Conservation (phyloP, 2,329 filamentous ascomycete species). For the Penicillium polonicum region DNA sequence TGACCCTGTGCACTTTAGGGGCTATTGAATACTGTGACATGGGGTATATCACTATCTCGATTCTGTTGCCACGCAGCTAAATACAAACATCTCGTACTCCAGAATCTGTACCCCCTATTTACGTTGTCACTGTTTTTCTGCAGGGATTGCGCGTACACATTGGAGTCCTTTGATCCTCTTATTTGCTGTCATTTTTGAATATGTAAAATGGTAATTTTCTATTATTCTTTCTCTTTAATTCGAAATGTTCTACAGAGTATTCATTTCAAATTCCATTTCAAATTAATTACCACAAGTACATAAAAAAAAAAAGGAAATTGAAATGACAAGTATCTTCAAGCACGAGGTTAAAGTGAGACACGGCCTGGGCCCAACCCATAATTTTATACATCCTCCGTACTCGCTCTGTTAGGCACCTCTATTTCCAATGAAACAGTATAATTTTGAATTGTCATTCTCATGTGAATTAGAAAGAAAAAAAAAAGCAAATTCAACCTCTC, state of each 20-base stretch:
- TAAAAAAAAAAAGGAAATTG: neutral
- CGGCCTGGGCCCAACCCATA: neutral
- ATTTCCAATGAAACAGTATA: neutral
- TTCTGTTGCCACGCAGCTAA: neutral
- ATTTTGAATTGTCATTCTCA: neutral
- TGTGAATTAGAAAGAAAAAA: neutral
- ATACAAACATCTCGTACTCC: no score
- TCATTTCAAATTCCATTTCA: neutral
- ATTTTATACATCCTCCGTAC: neutral
- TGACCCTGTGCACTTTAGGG: neutral
- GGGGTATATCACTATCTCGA: neutral
- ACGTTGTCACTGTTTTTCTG: neutral
- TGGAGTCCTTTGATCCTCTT: neutral
- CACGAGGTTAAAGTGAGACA: conserved; percentile 4
- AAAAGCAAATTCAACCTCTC: neutral
- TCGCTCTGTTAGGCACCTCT: neutral
- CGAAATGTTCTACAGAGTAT: neutral
- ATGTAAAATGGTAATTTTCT: neutral
- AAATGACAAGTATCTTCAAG: neutral
- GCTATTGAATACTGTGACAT: neutral
- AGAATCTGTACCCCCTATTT: neutral
- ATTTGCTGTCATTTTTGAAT: neutral
- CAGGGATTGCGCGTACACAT: conserved; percentile 4
- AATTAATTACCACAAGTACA: neutral
- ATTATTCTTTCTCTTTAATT: neutral